These are phyloP conservation scores for Linnemannia zychae DNA, from an alignment of 192 early-diverging fungal species.

Conservation along the genomic window DNA sequence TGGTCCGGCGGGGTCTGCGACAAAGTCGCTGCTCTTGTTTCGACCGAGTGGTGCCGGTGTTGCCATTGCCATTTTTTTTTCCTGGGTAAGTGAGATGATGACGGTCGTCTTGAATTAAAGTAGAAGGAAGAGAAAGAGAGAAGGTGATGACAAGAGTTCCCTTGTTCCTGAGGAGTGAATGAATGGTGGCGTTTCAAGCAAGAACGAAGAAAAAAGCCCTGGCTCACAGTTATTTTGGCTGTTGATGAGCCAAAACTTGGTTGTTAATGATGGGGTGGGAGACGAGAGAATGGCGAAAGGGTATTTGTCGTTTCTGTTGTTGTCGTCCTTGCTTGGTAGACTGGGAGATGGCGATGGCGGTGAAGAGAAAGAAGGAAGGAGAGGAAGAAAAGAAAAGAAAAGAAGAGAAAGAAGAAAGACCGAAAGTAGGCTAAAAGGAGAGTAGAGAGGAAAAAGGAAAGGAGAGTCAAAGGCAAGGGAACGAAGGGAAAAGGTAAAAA, in stretches of 20 bases:
- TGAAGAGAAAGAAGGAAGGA: background rate
- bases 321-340: background rate
- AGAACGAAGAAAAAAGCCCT: background rate
- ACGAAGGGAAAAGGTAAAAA: background rate
- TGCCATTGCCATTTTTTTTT: slow-evolving; percentile 29
- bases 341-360: background rate
- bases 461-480: background rate
- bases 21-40: slow-evolving; percentile 26
- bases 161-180: background rate
- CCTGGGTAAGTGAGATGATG: background rate
- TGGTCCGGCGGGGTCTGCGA: background rate
- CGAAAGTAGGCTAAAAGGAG: background rate
- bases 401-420: background rate
- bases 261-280: background rate
- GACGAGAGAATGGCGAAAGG: background rate
- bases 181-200: slow-evolving; percentile 12
- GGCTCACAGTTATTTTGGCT: background rate
- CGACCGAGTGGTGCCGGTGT: slow-evolving; percentile 23
- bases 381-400: background rate
- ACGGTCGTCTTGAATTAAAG: background rate
- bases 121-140: background rate
- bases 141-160: background rate
- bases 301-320: background rate
- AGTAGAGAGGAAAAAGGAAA: background rate
- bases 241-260: background rate